Base-by-base conservation (phyloP, 345 rosid genomes). In the Kandelia obovata region DNA sequence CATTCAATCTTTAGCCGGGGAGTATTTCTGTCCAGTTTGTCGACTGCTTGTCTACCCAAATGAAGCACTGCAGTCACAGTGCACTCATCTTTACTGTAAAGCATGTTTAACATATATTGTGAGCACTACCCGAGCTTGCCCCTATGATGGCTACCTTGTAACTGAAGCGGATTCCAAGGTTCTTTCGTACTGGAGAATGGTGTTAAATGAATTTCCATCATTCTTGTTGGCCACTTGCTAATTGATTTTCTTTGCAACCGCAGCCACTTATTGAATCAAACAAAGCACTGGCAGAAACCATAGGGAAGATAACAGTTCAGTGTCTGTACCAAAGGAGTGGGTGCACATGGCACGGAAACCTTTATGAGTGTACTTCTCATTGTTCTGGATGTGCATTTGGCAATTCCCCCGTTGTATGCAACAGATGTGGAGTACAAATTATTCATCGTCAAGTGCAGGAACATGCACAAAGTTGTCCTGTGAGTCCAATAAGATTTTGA, bases 81-180 rank as follows among this genome's bases (percentile, higher is more conserved):
- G 97, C 74, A 86, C 91, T 70, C 97, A 92, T 67, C 70, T 92
- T 9, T 92, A 85, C 55, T 92, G 97, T 77, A 88, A 88, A 65
- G 90, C 90, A 8, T 92, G 97, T 65, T 77, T 92, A 53, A 74
- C 84, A 7, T 86, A 86, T 39, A 66, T 81, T 53, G 88, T 77
- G n/a, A 69, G 79, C 78, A 89, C 96, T 27, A 92, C 88, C 0
- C 85, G 68, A 65, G 89, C 88, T 59, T 92, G 97, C 52, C 97
- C 96, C 53, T 88, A 86, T 65, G 97, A 92, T 73, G 92, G 92
- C 49, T 89, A 80, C 71, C 75, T 92, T 32, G 97, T 92, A 65
- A 89, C 89, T 4, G 92, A 92, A 81, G 80, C 92, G 2, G 89
- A 92, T 89, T 81, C 97, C 52, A 86, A 89, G 93, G 97, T 86